These are phyloP conservation scores for Meira miltonrushii DNA, from an alignment of 1,284 basidiomycete species.

Conservation along the genomic window DNA sequence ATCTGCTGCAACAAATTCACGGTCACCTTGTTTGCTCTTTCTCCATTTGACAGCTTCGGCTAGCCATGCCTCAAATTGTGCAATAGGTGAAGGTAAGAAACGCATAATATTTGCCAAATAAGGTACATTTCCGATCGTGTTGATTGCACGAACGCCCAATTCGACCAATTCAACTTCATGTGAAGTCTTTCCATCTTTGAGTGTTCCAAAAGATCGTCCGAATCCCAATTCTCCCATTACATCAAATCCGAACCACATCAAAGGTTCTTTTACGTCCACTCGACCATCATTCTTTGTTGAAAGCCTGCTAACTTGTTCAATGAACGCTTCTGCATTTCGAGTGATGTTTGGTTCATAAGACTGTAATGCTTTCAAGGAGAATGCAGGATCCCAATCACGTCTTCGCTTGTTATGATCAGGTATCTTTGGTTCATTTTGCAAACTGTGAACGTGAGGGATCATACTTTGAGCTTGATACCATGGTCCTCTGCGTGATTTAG, in stretches of 20 bases:
- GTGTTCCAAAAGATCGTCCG: constrained; percentile 10
- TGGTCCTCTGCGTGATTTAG: constrained; percentile 7
- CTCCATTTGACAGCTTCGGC: constrained; percentile 6
- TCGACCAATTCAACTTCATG: constrained; percentile 7
- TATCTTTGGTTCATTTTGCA: constrained; percentile 11
- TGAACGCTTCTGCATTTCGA: background rate
- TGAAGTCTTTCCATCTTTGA: background rate
- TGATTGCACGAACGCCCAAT: constrained; percentile 6
- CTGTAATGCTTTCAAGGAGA: background rate
- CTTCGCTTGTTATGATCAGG: constrained; percentile 5
- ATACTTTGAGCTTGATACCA: constrained; percentile 9
- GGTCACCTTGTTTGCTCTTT: constrained; percentile 5
- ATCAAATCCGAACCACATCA: constrained; percentile 13
- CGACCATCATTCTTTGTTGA: background rate
- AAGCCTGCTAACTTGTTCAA: background rate
- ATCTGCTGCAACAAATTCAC: background rate
- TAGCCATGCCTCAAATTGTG: constrained; percentile 2
- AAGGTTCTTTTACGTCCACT: constrained; percentile 4
- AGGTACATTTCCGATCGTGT: constrained; percentile 12
- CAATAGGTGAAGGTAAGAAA: constrained; percentile 7
- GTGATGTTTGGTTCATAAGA: constrained; percentile 5
- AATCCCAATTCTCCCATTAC: constrained; percentile 12
- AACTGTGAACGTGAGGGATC: constrained; percentile 6
- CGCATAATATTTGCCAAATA: constrained; percentile 8
- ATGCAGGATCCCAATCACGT: constrained; percentile 15